These are phyloP conservation scores for Telopea speciosissima DNA, from an alignment of 177 flowering plant genomes.

Conservation along the genomic window DNA sequence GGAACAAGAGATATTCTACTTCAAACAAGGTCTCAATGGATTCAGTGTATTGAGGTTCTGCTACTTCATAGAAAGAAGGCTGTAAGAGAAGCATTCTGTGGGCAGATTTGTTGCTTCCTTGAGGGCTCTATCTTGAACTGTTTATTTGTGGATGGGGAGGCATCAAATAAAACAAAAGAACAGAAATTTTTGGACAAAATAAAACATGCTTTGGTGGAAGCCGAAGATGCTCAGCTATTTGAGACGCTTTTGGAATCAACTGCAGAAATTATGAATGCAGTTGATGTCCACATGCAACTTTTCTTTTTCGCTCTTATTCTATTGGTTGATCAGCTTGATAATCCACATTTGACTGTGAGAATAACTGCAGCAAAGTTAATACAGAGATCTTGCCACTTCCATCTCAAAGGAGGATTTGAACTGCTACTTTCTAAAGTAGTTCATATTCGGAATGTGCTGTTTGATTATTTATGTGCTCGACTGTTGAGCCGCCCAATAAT, in stretches of 20 bases:
- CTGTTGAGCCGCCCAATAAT: slow-evolving; percentile 57
- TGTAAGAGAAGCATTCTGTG: slow-evolving; percentile 77
- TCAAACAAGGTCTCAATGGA: slow-evolving; percentile 60
- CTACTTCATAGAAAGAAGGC: slow-evolving; percentile 57
- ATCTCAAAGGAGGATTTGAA: slow-evolving; percentile 69
- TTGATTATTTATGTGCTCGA: slow-evolving; percentile 65
- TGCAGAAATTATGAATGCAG: slow-evolving; percentile 69
- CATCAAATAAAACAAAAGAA: slow-evolving; percentile 41
- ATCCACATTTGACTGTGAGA: slow-evolving; percentile 58
- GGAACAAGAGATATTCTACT: slow-evolving; percentile 36
- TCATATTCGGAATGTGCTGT: slow-evolving; percentile 64
- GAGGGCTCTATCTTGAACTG: slow-evolving; percentile 40
- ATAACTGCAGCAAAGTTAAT: slow-evolving; percentile 67
- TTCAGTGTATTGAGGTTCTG: slow-evolving; percentile 49
- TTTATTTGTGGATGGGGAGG: slow-evolving; percentile 49
- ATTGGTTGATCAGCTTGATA: slow-evolving; percentile 90
- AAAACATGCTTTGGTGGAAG: slow-evolving; percentile 54
- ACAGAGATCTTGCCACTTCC: slow-evolving; percentile 56
- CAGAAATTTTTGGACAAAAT: slow-evolving; percentile 58
- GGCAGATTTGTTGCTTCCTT: slow-evolving; percentile 62
- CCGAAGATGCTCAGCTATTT: slow-evolving; percentile 58
- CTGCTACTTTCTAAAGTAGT: slow-evolving; percentile 48
- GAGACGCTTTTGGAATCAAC: slow-evolving; percentile 76
- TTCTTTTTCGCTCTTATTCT: slow-evolving; percentile 67
- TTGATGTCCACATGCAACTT: slow-evolving; percentile 51